Conservation (phyloP, 2,329 filamentous ascomycete species). For the Neonectria magnoliae region DNA sequence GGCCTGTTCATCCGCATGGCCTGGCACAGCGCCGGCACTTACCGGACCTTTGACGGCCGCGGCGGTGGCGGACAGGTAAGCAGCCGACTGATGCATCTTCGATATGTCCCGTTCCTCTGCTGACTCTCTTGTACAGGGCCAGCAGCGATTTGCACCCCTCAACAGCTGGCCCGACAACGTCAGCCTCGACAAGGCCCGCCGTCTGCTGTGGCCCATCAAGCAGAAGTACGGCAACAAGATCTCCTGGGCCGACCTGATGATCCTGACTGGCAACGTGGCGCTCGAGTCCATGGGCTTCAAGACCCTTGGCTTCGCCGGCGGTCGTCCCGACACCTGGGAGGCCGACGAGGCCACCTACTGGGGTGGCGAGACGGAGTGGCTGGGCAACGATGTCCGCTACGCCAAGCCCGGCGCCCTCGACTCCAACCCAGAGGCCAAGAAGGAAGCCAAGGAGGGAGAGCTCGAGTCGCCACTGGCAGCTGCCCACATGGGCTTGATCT, state of each 20-base stretch:
- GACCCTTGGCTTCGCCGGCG: constrained; percentile 78
- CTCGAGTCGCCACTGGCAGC: constrained; percentile 76
- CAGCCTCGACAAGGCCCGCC: constrained; percentile 81
- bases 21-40: constrained; percentile 83
- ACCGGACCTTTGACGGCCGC: constrained; percentile 78
- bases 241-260: constrained; percentile 79
- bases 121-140: constrained; percentile 55
- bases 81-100: not conserved
- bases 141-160: constrained; percentile 84
- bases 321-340: constrained; percentile 77
- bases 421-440: not conserved
- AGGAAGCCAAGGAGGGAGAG: not conserved
- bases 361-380: constrained; percentile 77
- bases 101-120: not conserved
- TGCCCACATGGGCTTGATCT: constrained; percentile 78
- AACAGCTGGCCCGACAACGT: constrained; percentile 86
- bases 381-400: constrained; percentile 77
- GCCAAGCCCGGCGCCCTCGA: not conserved
- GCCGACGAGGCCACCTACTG: constrained; percentile 80
- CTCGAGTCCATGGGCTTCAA: constrained; percentile 81
- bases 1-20: constrained; percentile 84
- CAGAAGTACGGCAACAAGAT: constrained; percentile 87
- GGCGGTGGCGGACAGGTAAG: constrained; percentile 72
- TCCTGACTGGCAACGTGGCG: constrained; percentile 79
- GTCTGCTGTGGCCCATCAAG: constrained; percentile 82